Conservation (phyloP, 148 eudicot genomes). For the Simmondsia chinensis region DNA sequence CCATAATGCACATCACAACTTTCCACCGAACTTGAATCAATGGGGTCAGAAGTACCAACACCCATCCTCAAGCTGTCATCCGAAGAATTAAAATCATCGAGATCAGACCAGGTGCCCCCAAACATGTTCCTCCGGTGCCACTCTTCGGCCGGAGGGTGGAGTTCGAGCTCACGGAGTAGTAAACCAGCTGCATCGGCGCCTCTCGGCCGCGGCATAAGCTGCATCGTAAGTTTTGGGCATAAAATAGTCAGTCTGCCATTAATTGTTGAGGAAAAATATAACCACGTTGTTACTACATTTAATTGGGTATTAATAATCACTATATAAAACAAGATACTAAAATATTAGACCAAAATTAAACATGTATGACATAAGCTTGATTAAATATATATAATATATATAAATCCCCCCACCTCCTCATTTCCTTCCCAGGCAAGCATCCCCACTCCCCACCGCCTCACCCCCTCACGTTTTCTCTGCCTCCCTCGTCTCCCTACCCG, state of each 20-base stretch:
- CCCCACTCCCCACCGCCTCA: too few species aligned
- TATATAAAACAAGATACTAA: too few species aligned
- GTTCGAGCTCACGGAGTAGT: constrained; percentile 87
- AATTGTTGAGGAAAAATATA: background rate
- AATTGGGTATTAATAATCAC: too few species aligned
- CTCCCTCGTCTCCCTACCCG: too few species aligned
- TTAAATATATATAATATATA: too few species aligned
- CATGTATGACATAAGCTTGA: too few species aligned
- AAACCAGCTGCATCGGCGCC: constrained; percentile 99
- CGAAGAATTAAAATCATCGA: constrained; percentile 44
- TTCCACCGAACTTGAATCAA: constrained; percentile 40
- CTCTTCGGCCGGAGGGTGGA: constrained; percentile 99
- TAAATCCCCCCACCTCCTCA: too few species aligned
- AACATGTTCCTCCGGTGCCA: constrained; percentile 96
- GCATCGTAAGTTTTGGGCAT: constrained; percentile 8
- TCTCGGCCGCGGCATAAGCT: constrained; percentile 99
- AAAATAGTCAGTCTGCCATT: background rate
- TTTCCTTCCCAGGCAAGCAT: too few species aligned
- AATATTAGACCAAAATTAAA: too few species aligned
- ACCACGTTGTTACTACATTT: too few species aligned
- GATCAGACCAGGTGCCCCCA: constrained; percentile 96
- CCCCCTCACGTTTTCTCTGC: too few species aligned
- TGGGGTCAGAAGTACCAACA: constrained; percentile 42
- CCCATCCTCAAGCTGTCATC: constrained; percentile 43
- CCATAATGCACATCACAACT: constrained; percentile 50